Evolutionary conservation across 2,329 filamentous ascomycete species (phyloP).

Genomic region (Venturiaceae sp.): DNA sequence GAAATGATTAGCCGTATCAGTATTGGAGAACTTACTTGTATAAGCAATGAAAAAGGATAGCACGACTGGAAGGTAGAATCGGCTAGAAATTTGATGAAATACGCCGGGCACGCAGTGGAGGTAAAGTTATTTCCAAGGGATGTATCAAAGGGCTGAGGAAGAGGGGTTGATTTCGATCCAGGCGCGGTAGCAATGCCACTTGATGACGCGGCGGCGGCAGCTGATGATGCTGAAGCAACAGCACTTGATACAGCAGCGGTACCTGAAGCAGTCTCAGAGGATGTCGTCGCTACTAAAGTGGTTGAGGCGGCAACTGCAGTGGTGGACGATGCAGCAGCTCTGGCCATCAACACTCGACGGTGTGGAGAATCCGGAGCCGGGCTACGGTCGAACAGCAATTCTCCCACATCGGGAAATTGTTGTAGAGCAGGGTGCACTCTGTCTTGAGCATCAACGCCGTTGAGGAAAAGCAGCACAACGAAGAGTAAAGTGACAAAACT

Average conservation of each 20-base stretch:
- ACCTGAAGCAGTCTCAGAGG: background rate
- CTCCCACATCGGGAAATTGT: background rate
- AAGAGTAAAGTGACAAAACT: background rate
- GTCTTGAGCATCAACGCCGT: background rate
- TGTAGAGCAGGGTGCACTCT: slow-evolving; percentile 2
- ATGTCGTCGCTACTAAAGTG: background rate
- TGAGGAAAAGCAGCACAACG: background rate
- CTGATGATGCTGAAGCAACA: background rate
- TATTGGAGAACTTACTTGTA: slow-evolving; percentile 49
- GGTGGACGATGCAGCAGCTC: background rate
- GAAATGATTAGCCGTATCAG: background rate
- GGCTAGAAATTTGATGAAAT: slow-evolving; percentile 58
- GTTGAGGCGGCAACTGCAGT: background rate
- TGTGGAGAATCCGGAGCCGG: background rate
- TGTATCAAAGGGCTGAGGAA: slow-evolving; percentile 37
- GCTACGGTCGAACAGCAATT: background rate
- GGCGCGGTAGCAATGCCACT: slow-evolving; percentile 1
- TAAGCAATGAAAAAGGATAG: slow-evolving; percentile 73
- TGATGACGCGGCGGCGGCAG: background rate
- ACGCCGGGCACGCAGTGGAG: slow-evolving; percentile 46
- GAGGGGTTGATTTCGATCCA: background rate
- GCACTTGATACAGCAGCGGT: background rate
- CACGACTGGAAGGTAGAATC: slow-evolving; percentile 62
- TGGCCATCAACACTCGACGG: background rate
- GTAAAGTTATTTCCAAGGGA: slow-evolving; percentile 44